Base-by-base conservation (phyloP, 768 basidiomycete species). In the Suillus clintonianus region DNA sequence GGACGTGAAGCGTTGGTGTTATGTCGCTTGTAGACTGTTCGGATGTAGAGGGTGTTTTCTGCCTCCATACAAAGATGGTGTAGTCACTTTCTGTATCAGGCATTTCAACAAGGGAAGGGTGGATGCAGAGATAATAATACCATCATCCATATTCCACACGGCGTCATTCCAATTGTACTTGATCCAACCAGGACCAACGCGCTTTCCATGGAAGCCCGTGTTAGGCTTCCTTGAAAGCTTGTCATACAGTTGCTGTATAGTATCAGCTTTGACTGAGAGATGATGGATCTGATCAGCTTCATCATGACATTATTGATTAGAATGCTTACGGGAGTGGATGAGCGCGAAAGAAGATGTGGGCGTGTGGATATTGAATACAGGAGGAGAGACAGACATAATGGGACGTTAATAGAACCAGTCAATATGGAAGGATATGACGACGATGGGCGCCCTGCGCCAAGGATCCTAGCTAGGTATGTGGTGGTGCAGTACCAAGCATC, bases 81-180 rank as follows among this genome's bases (percentile, higher is more conserved):
- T 95, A 94, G 78, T 98, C 95, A 13, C 91, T 88, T 45, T 93
- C 95, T 89, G 69, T 32, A 48, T 59, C 27, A 45, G 36, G n/a
- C 30, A 17, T 45, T 17, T n/a, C 24, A 50, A 59, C 59, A 22
- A 60, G 54, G 30, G 43, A 24, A 47, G 37, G 36, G 51, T 30
- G 17, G 10, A 36, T 4, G 41, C 7, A 24, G 41, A 39, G n/a
- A 59, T 34, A 37, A 17, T 73, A 79, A 70, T 70, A 91, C 95
- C 95, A 71, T 98, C 95, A 72, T 97, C 94, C 13, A 98, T 78
- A 70, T 91, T 90, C 92, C 92, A 97, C 56, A 92, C 74, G 0
- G 86, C 80, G 15, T 87, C 85, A 67, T 88, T 87, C 80, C 86
- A 95, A 65, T 91, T 86, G 72, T 98, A 98, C 70, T 95, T 94